Evolutionary conservation across 2,329 filamentous ascomycete genomes (phyloP).

Genomic region (Aspergillus unguis): DNA sequence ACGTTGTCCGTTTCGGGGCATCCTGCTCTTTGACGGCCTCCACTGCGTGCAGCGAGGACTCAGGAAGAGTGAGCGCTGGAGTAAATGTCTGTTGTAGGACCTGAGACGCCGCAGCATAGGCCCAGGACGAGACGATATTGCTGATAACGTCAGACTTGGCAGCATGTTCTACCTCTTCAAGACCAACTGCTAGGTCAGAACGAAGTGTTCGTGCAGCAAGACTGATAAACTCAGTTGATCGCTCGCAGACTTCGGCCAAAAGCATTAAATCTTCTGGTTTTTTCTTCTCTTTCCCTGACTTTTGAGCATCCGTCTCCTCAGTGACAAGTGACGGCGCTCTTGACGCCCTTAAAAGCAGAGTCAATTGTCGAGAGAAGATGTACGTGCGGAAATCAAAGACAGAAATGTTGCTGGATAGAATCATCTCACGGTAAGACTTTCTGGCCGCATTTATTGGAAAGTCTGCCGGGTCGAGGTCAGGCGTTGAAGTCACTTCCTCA

Average conservation of each 20-base stretch:
- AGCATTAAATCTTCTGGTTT: conserved; percentile 70
- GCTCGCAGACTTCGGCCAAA: conserved; percentile 80
- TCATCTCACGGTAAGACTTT: conserved; percentile 87
- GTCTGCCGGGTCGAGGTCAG: conserved; percentile 29
- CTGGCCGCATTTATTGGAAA: conserved; percentile 53
- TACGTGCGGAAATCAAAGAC: conserved; percentile 94
- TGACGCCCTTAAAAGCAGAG: conserved; percentile 76
- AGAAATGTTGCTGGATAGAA: conserved; percentile 91
- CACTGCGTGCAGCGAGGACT: conserved; percentile 32
- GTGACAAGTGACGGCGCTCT: conserved; percentile 50
- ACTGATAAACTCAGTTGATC: conserved; percentile 80
- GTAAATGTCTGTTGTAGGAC: conserved; percentile 43
- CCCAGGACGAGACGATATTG: conserved; percentile 49
- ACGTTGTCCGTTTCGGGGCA: conserved; percentile 41
- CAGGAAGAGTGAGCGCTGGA: conserved; percentile 34
- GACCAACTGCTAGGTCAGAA: conserved; percentile 67
- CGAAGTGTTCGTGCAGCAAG: conserved; percentile 75
- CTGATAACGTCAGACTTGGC: conserved; percentile 37
- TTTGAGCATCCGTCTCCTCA: conserved; percentile 32
- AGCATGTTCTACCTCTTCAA: conserved; percentile 41
- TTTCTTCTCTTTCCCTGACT: conserved; percentile 52
- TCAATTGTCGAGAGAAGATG: conserved; percentile 84
- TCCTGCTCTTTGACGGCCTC: conserved; percentile 26
- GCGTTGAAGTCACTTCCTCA: conserved; percentile 23
- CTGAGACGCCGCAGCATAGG: conserved; percentile 43